Base-by-base conservation (phyloP, 352 stramenopile species). In the Phytopythium delawarense region DNA sequence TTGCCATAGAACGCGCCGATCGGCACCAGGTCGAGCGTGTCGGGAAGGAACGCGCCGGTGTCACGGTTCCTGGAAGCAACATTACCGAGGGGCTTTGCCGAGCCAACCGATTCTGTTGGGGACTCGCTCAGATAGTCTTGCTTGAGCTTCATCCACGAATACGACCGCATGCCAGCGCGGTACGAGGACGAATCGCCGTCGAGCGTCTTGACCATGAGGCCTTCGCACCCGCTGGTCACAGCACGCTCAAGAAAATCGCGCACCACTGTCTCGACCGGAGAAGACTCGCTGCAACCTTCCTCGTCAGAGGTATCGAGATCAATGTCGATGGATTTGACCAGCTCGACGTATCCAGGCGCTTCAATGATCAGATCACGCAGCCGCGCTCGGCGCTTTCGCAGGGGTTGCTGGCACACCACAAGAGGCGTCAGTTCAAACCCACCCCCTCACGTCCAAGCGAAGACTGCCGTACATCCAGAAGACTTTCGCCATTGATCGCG, bases 21-120 rank as follows among this genome's bases (percentile, higher is more conserved):
- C 1, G 97, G 96, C n/a, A 99, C 97, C 35, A 99, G 79, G 76
- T 99, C 98, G 25, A 99, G 82, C 20, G 96, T 91, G 58, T 94
- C 85, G 5, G 81, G 78, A 7, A 94, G 69, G 58, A 92, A 94
- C 8, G 71, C 74, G 16, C 83, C 81, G 21, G 75, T 79, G 21
- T 67, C 66, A 40, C 23, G 62, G 23, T 34, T 21, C 25, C 62
- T 51, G 13, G 48, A 21, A 5, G 5, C 23, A 37, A 15, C 23
- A 30, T 0, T 8, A 13, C 9, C 12, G 15, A 5, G 20, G 12
- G 42, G 40, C 7, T 37, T 70, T 39, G 44, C 48, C 6, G 54
- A 61, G 2, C 7, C 54, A 18, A 35, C 39, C 0, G 21, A 30
- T 0, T 64, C 16, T 32, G n/a, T 9, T 4, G 34, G 4, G 18